Evolutionary conservation across 208 protist species (phyloP), one percentile per base, ranked within the genome.

Genomic region (Entamoeba histolytica): DNA sequence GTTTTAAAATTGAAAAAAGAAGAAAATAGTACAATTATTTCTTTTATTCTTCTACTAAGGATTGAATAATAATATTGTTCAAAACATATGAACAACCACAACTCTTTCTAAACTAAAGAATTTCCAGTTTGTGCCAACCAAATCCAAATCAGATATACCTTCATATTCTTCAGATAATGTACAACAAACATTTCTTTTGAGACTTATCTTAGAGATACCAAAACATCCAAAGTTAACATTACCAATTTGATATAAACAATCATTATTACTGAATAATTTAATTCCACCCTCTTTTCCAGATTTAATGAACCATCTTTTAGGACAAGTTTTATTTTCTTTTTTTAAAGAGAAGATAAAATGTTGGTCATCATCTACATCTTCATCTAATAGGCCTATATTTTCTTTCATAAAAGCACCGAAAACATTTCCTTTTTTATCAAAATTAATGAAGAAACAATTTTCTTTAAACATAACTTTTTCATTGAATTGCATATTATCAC

Each of bases 391-490:
- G 0, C 61, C 61, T 12, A 87, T 87, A 87, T 87, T 87, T 35
- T 87, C 61, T 35, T 87, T 87, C 17, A 87, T 39, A n/a, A 39
- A 87, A 39, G 17, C 61, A 39, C 61, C 61, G 19, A 87, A 87
- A 35, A 87, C 5, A 35, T 35, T 87, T 44, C 61, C 61, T 35
- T 87, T 87, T 35, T 87, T 87, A n/a, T 87, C 61, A 87, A 95
- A 95, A 17, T 23, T 44, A 31, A 91, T 95, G 5, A 92, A 95
- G 50, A 52, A 31, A 12, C 28, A 92, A 55, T 91, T 93, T 73
- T 94, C 91, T 55, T 39, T 49, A 49, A 47, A 93, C 44, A 57
- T 19, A 1, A 93, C 44, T 39, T 94, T n/a, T 35, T 93, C 55
- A 39, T 23, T 69, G 39, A 93, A 47, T 19, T 49, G 5, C 8